Evolutionary conservation across 176 grass and related monocot species (phyloP), one percentile per base, ranked within the genome.

Genomic region (Triticum turgidum): DNA sequence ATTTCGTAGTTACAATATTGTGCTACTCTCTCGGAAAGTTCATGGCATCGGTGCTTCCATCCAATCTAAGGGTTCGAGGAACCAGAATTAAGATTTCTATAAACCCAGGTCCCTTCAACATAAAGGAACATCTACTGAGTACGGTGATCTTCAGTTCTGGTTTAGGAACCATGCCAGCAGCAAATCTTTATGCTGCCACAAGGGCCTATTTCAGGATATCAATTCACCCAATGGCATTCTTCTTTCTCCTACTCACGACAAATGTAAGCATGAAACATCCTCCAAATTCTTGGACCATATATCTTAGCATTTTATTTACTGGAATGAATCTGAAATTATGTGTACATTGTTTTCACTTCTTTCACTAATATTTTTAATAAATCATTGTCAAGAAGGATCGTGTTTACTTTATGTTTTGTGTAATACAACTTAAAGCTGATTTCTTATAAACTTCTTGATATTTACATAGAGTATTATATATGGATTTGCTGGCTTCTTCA

Each of bases 121-220:
- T 83, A 12, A 88, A 88, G 17, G 86, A 88, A 58, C 71, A 84
- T 41, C 14, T 83, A 11, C 6, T 86, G 17, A 86, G 73, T 54
- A 52, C 25, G 21, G 38, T 59, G 6, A 79, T 80, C 14, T 69
- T 86, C 30, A 30, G 6, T 76, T 52, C 44, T 76, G 41, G 45
- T 27, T 15, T 18, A 76, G 73, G 45, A 52, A 76, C 45, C 3
- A 14, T 15, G 52, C 14, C 44, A 52, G 80, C 47, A 73, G 71
- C 14, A 73, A 25, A 73, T 73, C 13, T 45, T 45, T 45, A 13
- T 2, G 70, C 39, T 13, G 70, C 70, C 5, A 34, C 67, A 54
- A 83, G 69, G 30, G 42, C 65, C 34, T 71, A 71, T 61, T 83
- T 72, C 69, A 34, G 33, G 33, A 73, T 33, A 72, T 34, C 30